Conservation (phyloP, 495 filamentous ascomycete species). For the Tuber calosporum region DNA sequence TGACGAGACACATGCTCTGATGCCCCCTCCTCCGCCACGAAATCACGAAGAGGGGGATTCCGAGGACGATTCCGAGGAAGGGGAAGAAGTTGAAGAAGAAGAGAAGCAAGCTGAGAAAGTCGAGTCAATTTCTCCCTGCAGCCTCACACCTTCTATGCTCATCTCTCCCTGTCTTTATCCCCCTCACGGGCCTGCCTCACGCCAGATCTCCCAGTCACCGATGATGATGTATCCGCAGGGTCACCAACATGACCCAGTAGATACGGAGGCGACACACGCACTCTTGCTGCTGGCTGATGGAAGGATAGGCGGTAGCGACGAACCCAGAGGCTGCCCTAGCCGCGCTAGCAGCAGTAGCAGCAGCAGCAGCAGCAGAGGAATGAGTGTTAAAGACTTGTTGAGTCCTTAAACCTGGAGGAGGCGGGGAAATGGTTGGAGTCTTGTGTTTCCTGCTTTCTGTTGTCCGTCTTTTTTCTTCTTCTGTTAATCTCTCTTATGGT, state of each 20-base stretch:
- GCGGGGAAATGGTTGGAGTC: slow-evolving; percentile 5
- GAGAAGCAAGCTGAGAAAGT: slow-evolving; percentile 34
- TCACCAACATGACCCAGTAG: slow-evolving; percentile 49
- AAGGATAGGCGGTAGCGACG: slow-evolving; percentile 4
- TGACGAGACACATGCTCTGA: slow-evolving; percentile 30
- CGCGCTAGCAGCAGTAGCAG: slow-evolving; percentile 43
- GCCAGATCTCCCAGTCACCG: slow-evolving; percentile 46
- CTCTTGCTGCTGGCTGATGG: slow-evolving; percentile 73
- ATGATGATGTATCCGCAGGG: slow-evolving; percentile 44
- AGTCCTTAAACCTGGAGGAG: slow-evolving; percentile 49
- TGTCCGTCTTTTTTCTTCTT: too few species aligned
- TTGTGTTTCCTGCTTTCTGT: neutral
- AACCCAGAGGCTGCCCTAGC: slow-evolving; percentile 36
- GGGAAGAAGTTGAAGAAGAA: slow-evolving; percentile 23
- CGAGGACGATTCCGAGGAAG: slow-evolving; percentile 41
- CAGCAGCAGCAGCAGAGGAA: slow-evolving; percentile 47
- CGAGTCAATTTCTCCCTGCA: slow-evolving; percentile 26
- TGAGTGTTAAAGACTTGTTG: slow-evolving; percentile 75
- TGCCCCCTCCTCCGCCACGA: slow-evolving; percentile 11
- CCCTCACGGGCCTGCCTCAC: slow-evolving; percentile 35
- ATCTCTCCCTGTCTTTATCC: slow-evolving; percentile 29
- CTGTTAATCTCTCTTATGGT: neutral
- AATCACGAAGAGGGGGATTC: slow-evolving; percentile 19
- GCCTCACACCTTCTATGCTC: slow-evolving; percentile 11
- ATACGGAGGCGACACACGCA: slow-evolving; percentile 74